Base-by-base conservation (phyloP, 1,284 basidiomycete species). In the Ganoderma meredithae region DNA sequence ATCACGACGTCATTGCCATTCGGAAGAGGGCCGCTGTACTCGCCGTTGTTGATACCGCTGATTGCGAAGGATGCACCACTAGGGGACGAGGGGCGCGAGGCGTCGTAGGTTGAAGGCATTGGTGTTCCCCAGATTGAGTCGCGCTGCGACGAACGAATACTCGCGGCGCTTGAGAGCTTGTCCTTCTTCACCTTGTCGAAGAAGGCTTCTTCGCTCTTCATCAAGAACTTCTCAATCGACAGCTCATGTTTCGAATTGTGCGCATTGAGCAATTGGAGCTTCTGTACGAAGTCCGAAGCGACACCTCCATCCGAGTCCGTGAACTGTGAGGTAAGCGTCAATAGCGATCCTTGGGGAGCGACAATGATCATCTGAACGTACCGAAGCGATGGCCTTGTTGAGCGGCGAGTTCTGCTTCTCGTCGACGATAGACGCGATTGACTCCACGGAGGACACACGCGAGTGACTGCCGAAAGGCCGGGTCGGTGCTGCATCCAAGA, bases 231-330 rank as follows among this genome's bases (percentile, higher is more conserved):
- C 78, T 97, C 95, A 73, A 97, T 97, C 60, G 94, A 97, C 49
- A 97, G 79, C 75, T 97, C 95, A 69, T 89, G 88, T 82, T 95
- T 95, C 7, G 95, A 97, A 77, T 97, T 97, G 69, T 94, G 93
- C 0, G 94, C 83, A 58, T 88, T 91, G 63, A 98, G 86, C 70
- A 80, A 79, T 76, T 95, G 91, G 58, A 98, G 82, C 78, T 94
- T 95, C 75, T 94, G 90, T 33, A 97, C 92, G 78, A 98, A 97
- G 64, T 94, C 90, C 62, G 92, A 88, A 17, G 95, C 92, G 62
- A 97, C 95, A 69, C 95, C 94, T 56, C 95, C 95, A 78, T 97
- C 94, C 1, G 93, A 86, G 80, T 97, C 95, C 39, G 95, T 97
- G 81, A 97, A 97, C 90, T 94, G 71, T 36, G 47, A 27, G 22